Base-by-base conservation (phyloP, 805 yeast genomes). In the Zygoascus ofunaensis region DNA sequence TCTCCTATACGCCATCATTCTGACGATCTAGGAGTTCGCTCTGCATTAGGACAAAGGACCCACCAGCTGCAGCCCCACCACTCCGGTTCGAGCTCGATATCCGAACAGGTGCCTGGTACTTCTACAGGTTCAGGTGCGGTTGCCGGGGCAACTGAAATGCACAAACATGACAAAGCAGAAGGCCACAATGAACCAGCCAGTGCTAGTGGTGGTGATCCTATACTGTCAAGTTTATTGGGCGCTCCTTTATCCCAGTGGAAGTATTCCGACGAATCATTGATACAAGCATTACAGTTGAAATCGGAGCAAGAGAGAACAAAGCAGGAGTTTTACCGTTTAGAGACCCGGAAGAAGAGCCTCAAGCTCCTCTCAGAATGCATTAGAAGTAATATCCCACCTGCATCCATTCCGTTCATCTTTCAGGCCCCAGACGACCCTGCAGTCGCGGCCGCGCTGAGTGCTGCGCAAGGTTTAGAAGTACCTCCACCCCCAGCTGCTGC, bases 261-360 rank as follows among this genome's bases (percentile, higher is more conserved):
- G 0, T 71, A 66, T 54, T 65, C 80, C 5, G 82, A 81, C 44
- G 67, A 69, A 5, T 72, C 87, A 2, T 68, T 80, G 23, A 59
- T 68, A 21, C 76, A 74, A 50, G 79, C 87, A 0, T 62, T 86
- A 32, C 69, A 71, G 28, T 70, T 82, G 24, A 70, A 78, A 42
- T 60, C 76, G 2, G 87, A 86, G 58, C 90, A 82, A 56, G 96
- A 89, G 59, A 70, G 73, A 37, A 82, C 96, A 1, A 82, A 81
- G 51, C 95, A 87, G 59, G 92, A 82, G 52, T 80, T 70, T 53
- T 81, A 82, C 58, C 73, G 72, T 43, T 65, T 80, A 18, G 95
- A 87, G 57, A 64, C 72, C 34, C 68, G 81, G 21, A 72, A 73
- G 35, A 72, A 74, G 45, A 73, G 82, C 19, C 62, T 82, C 26